phyloP scores from a whole-genome alignment of 2,329 filamentous ascomycete genomes.

The Corniculantispora saksenae region DNA sequence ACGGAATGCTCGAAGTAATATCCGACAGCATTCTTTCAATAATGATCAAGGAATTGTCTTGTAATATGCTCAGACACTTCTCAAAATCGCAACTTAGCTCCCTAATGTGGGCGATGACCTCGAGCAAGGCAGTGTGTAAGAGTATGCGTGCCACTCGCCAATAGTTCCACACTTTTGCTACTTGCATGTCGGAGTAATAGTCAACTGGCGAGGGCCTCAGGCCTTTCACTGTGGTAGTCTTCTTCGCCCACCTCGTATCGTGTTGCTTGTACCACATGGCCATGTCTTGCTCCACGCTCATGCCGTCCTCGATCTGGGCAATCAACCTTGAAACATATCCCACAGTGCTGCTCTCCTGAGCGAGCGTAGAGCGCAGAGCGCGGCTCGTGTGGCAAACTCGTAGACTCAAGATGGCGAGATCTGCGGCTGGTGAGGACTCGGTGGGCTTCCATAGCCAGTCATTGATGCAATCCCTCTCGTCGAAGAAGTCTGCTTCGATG shows the following conservation, averaged over 20 bases:
- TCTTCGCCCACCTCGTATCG: not conserved
- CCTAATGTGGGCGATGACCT: not conserved
- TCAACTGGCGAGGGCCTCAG: not conserved
- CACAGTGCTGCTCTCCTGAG: not conserved
- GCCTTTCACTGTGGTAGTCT: not conserved
- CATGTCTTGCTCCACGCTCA: not conserved
- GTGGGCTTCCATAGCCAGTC: not conserved
- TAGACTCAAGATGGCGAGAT: not conserved
- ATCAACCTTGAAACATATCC: not conserved
- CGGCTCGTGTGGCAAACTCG: not conserved
- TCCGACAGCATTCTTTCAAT: not conserved
- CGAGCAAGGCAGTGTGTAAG: not conserved
- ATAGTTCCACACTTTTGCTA: slow-evolving; percentile 6
- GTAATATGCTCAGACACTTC: not conserved
- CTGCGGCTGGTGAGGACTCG: not conserved
- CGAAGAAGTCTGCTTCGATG: not conserved
- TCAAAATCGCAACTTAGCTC: not conserved
- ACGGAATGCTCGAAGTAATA: slow-evolving; percentile 2
- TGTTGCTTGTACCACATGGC: not conserved
- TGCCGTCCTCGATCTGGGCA: not conserved
- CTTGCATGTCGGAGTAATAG: slow-evolving; percentile 8
- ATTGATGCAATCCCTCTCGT: not conserved
- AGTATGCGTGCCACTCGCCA: slow-evolving; percentile 6
- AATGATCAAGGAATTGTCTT: not conserved
- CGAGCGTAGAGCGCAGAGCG: not conserved